These are phyloP conservation scores for Boletus rubroflammeus DNA, from an alignment of 768 basidiomycete genomes.

Conservation along the genomic window DNA sequence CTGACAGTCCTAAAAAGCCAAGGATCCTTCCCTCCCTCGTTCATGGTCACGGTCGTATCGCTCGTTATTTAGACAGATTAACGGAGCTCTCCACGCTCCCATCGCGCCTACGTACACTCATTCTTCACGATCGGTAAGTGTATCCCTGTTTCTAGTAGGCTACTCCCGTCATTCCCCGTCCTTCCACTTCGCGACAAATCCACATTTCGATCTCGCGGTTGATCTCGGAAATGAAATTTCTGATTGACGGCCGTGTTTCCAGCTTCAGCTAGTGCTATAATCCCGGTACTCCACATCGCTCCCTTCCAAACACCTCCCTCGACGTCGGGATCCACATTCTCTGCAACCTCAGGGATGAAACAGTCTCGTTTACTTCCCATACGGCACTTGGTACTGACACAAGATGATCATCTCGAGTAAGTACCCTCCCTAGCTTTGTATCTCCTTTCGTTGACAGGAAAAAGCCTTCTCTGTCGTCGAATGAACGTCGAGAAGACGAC, in stretches of 20 bases:
- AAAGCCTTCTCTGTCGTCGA: constrained; percentile 30
- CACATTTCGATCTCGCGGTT: background rate
- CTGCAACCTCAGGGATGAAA: constrained; percentile 14
- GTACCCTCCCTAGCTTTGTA: background rate
- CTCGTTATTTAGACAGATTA: constrained; percentile 4
- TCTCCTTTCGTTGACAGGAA: constrained; percentile 6
- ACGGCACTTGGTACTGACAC: constrained; percentile 13
- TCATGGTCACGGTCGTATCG: constrained; percentile 17
- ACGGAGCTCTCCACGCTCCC: background rate
- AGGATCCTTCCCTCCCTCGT: constrained; percentile 6
- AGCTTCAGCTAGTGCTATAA: constrained; percentile 15
- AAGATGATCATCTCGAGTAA: constrained; percentile 31
- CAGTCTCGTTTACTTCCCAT: constrained; percentile 27
- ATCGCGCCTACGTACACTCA: constrained; percentile 3
- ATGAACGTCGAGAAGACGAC: constrained; percentile 33
- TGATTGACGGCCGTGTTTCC: constrained; percentile 18
- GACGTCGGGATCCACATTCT: constrained; percentile 14
- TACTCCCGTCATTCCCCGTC: constrained; percentile 6
- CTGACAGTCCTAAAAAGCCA: constrained; percentile 14
- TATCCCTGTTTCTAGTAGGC: background rate
- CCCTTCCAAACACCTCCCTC: constrained; percentile 12
- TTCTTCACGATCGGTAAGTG: constrained; percentile 28
- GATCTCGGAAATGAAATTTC: constrained; percentile 17
- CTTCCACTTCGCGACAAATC: constrained; percentile 4
- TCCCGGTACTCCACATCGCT: background rate